Conservation (phyloP, 2,329 filamentous ascomycete genomes). For the Elsinoe perseae region DNA sequence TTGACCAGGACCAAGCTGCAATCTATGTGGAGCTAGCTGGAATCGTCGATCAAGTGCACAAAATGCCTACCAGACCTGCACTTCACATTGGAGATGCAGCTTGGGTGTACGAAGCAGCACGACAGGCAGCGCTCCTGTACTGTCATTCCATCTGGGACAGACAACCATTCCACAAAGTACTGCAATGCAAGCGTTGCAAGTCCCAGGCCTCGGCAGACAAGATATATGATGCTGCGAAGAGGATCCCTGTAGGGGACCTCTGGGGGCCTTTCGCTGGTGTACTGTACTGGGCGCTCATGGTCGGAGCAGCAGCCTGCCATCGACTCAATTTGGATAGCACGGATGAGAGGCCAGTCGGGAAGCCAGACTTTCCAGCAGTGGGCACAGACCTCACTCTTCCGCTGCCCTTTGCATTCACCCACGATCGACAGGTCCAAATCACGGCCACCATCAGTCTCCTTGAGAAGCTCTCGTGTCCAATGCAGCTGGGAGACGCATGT, state of each 20-base stretch:
- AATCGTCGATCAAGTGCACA: not conserved
- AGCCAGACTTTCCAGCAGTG: not conserved
- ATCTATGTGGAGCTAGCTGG: not conserved
- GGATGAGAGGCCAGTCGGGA: not conserved
- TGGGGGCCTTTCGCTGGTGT: slow-evolving; percentile 30
- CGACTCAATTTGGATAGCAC: slow-evolving; percentile 11
- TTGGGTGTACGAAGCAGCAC: slow-evolving; percentile 24
- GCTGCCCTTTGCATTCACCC: not conserved
- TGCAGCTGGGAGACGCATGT: too few relatives aligned
- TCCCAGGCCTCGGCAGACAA: not conserved
- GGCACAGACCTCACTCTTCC: not conserved
- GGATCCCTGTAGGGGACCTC: slow-evolving; percentile 26
- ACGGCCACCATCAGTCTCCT: not conserved
- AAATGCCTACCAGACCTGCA: not conserved
- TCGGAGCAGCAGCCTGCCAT: slow-evolving; percentile 27
- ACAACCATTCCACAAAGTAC: slow-evolving; percentile 20
- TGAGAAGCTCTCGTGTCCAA: not conserved
- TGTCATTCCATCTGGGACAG: slow-evolving; percentile 23
- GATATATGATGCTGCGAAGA: slow-evolving; percentile 23
- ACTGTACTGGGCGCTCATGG: slow-evolving; percentile 27
- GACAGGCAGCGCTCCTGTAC: slow-evolving; percentile 25
- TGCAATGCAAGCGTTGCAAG: slow-evolving; percentile 9
- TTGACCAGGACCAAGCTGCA: not conserved
- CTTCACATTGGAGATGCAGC: not conserved
- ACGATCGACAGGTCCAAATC: not conserved